These are phyloP conservation scores for Nemania abortiva DNA, from an alignment of 2,329 filamentous ascomycete species.

Conservation along the genomic window DNA sequence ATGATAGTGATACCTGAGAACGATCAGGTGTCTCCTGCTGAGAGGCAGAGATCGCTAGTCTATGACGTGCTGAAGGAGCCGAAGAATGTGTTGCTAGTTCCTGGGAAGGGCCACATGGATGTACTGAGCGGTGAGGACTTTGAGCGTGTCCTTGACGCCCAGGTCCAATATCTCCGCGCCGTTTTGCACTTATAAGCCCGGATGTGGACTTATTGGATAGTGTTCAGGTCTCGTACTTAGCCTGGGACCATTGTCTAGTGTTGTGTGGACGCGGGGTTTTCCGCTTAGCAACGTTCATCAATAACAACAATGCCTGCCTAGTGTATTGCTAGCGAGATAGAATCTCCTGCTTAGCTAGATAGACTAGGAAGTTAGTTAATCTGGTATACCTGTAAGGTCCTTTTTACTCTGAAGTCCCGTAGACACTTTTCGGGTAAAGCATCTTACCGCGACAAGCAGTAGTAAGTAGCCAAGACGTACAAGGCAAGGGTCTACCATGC, in stretches of 20 bases:
- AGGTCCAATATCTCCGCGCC: conserved; percentile 14
- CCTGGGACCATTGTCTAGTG: background rate
- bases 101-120: conserved; percentile 31
- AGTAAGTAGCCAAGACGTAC: background rate
- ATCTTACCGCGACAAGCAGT: background rate
- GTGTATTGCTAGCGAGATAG: no score
- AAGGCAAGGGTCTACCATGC: background rate
- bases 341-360: no score
- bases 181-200: conserved; percentile 2
- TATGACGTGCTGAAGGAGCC: conserved; percentile 28
- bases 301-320: no score
- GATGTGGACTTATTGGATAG: background rate
- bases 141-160: conserved; percentile 4
- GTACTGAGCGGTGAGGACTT: conserved; percentile 33
- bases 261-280: background rate
- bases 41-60: conserved; percentile 18
- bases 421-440: background rate
- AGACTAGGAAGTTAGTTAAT: no score
- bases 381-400: conserved; percentile 6
- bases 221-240: background rate
- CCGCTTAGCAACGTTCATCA: background rate
- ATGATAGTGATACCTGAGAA: conserved; percentile 33
- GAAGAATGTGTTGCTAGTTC: conserved; percentile 6
- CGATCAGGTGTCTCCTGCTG: conserved; percentile 31
- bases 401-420: conserved; percentile 5